Evolutionary conservation across 2,329 filamentous ascomycete genomes (phyloP).

Genomic region (Tolypocladium tundrense): DNA sequence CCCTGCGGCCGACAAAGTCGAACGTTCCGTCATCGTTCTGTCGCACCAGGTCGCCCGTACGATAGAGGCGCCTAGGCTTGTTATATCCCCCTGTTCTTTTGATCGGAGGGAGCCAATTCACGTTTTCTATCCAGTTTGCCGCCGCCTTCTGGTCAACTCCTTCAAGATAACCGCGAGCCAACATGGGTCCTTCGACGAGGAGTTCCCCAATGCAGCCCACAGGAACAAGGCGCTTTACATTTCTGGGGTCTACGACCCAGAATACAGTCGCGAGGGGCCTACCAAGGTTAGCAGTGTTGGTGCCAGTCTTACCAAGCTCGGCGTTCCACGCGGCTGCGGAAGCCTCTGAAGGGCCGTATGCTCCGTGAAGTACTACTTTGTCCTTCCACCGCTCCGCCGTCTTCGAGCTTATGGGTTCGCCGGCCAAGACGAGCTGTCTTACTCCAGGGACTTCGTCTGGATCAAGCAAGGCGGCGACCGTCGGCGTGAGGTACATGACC

Average conservation of each 20-base stretch:
- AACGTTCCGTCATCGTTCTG: conserved; percentile 30
- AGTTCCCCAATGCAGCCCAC: conserved; percentile 22
- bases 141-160: conserved; percentile 31
- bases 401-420: neutral
- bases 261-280: neutral
- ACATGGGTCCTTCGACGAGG: conserved; percentile 27
- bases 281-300: neutral
- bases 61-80: conserved; percentile 20
- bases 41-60: conserved; percentile 35
- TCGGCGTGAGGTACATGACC: conserved; percentile 5
- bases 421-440: conserved; percentile 1
- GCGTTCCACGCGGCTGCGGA: neutral
- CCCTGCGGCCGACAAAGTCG: conserved; percentile 40
- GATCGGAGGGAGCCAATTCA: neutral
- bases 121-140: conserved; percentile 13
- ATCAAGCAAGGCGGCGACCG: conserved; percentile 4
- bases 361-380: neutral
- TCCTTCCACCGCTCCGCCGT: neutral
- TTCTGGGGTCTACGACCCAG: conserved; percentile 19
- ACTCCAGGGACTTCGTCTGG: conserved; percentile 1
- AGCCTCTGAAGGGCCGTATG: conserved; percentile 2
- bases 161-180: conserved; percentile 39
- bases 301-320: neutral
- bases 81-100: neutral
- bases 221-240: conserved; percentile 13